Evolutionary conservation across 2,329 filamentous ascomycete species (phyloP), one percentile per base, ranked within the genome.

Genomic region (Clarireedia monteithiana): DNA sequence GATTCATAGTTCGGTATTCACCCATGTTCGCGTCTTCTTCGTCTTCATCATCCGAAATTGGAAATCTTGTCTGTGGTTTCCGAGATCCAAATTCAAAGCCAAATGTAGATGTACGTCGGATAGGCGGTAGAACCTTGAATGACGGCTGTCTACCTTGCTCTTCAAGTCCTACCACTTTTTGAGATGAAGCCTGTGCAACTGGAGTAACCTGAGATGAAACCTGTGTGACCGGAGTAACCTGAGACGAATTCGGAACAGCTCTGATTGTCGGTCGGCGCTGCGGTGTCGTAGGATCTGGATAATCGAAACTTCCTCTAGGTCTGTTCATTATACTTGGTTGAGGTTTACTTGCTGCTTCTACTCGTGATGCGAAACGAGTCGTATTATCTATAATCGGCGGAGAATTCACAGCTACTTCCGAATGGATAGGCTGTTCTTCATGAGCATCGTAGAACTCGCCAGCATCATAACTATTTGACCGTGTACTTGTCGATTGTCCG

Each of bases 21-120:
- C 6, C 23, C 20, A n/a, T 27, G 15, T 26, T 9, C 3, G 23
- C 12, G 1, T 5, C 39, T 17, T 39, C 23, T 5, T 48, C 52
- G 10, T 66, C 64, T 17, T 64, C 62, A 24, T 66, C 64, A 40
- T 57, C 51, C 10, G 66, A 63, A 55, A 63, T 60, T 24, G 65
- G 56, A 48, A 66, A 64, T 53, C 63, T 62, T 55, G 59, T 58
- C 52, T 63, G 60, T 59, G 67, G 60, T 58, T 65, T 53, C 59
- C 66, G 58, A 53, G 67, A 57, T 55, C 64, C 60, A 64, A 71
- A 65, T 56, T 66, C 58, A n/a, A 75, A 63, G 44, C 77, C 77
- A 66, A 85, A 80, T 3, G 78, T 80, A 15, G 82, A 84, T 14
- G 74, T 76, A 34, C 80, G 74, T 47, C 80, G 75, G 57, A 85